These are phyloP conservation scores for Globisporangium nagaii DNA, from an alignment of 352 stramenopile species.

Conservation along the genomic window DNA sequence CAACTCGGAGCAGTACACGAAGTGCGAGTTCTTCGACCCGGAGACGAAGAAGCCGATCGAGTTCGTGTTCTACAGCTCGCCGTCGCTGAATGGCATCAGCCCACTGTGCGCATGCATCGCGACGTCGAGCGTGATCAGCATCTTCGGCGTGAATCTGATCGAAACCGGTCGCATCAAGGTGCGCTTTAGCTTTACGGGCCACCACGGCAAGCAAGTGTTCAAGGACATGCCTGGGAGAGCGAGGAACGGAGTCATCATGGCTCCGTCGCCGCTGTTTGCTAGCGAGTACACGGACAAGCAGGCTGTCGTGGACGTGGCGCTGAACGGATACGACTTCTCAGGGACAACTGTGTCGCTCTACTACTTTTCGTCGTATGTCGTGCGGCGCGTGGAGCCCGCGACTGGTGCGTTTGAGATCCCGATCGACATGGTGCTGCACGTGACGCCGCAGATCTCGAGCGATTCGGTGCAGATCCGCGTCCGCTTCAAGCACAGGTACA, in stretches of 20 bases:
- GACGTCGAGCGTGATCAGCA: constrained; percentile 39
- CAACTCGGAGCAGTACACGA: constrained; percentile 72
- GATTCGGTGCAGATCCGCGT: constrained; percentile 40
- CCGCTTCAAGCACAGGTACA: constrained; percentile 23
- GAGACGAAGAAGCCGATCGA: constrained; percentile 34
- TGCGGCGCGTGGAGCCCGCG: constrained; percentile 38
- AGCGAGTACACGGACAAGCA: constrained; percentile 39
- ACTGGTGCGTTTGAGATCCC: constrained; percentile 58
- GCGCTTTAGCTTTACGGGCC: constrained; percentile 35
- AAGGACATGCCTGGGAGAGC: constrained; percentile 29
- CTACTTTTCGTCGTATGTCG: constrained; percentile 49
- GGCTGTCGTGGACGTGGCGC: constrained; percentile 47
- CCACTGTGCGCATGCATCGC: constrained; percentile 51
- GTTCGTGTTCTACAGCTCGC: constrained; percentile 75
- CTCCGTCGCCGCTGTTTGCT: constrained; percentile 36
- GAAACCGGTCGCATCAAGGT: constrained; percentile 76
- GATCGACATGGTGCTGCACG: constrained; percentile 27
- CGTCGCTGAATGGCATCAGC: constrained; percentile 42
- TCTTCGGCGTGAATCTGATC: constrained; percentile 64
- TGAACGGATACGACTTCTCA: constrained; percentile 70
- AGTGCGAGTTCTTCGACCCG: constrained; percentile 54
- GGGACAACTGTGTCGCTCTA: constrained; percentile 35
- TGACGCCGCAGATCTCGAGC: constrained; percentile 39
- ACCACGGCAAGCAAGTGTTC: constrained; percentile 26
- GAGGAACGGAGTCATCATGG: constrained; percentile 44